A percentile compares a stretch with the other conserved stretches of the same genome.
These are phyloP conservation scores for Aspergillus biplanus DNA, from an alignment of 495 filamentous ascomycete genomes.

Conservation along the genomic window DNA sequence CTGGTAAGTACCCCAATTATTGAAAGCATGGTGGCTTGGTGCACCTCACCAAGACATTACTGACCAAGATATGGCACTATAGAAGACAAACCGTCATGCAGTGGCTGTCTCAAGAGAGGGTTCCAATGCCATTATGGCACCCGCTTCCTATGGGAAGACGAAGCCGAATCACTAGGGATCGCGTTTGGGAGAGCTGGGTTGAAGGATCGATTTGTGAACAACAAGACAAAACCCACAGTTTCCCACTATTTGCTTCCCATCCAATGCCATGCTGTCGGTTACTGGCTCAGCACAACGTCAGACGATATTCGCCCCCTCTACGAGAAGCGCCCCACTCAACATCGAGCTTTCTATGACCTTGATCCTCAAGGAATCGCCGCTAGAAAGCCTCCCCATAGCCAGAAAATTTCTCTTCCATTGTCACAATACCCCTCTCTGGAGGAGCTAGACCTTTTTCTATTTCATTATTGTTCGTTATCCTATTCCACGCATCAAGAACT, in stretches of 20 bases:
- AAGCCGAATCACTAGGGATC: constrained; percentile 5
- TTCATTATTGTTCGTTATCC: constrained; percentile 1
- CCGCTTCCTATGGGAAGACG: background rate
- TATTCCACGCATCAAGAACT: background rate
- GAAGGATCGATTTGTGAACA: background rate
- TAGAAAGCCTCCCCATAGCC: background rate
- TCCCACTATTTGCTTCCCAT: constrained; percentile 1
- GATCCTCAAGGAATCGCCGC: background rate
- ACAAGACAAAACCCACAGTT: background rate
- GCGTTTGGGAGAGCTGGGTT: background rate
- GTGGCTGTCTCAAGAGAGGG: background rate
- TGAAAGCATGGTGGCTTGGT: background rate
- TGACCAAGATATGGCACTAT: background rate
- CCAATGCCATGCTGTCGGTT: background rate
- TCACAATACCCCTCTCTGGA: background rate
- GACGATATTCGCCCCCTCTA: constrained; percentile 1
- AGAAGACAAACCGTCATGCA: constrained; percentile 4
- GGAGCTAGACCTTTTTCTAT: background rate
- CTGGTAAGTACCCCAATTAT: background rate
- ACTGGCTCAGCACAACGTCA: constrained; percentile 8
- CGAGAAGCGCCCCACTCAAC: background rate
- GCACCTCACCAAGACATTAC: background rate
- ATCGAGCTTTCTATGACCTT: background rate
- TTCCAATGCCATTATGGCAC: background rate
- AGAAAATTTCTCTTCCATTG: background rate